Evolutionary conservation across 129 eudicot genomes (phyloP).

Genomic region (Arctium minus): DNA sequence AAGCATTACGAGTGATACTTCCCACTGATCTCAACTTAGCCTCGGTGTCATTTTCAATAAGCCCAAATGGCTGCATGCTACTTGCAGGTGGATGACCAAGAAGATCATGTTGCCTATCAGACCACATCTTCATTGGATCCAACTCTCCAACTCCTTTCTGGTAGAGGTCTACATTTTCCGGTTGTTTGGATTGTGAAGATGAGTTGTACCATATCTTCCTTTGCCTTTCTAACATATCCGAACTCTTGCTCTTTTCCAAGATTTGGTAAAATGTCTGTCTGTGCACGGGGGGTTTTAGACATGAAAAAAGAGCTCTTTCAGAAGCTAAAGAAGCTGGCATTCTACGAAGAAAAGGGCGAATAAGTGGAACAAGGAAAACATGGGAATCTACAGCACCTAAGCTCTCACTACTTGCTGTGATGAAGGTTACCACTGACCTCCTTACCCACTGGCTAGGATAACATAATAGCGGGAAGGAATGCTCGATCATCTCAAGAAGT

Average conservation of each 20-base stretch:
- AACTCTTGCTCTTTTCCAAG: constrained; percentile 72
- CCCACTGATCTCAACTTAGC: constrained; percentile 43
- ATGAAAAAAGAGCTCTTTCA: constrained; percentile 68
- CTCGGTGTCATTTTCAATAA: constrained; percentile 34
- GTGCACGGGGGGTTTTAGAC: constrained; percentile 82
- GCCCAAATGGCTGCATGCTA: constrained; percentile 33
- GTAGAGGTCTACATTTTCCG: constrained; percentile 46
- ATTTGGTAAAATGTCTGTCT: constrained; percentile 66
- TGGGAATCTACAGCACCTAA: constrained; percentile 93
- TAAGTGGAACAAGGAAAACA: constrained; percentile 83
- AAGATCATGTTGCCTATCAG: constrained; percentile 45
- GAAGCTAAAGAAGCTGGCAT: constrained; percentile 86
- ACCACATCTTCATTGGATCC: constrained; percentile 66
- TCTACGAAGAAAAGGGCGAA: constrained; percentile 86
- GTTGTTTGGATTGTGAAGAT: constrained; percentile 61
- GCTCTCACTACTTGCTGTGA: constrained; percentile 85
- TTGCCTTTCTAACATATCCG: constrained; percentile 97
- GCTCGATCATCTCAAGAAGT: constrained; percentile 90
- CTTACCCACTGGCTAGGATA: constrained; percentile 98
- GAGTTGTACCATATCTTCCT: constrained; percentile 95
- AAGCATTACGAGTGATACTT: constrained; percentile 41
- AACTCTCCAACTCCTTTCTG: constrained; percentile 59
- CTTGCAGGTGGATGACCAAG: constrained; percentile 28
- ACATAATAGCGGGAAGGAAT: constrained; percentile 77
- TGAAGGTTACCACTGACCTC: constrained; percentile 71